Evolutionary conservation across 2,329 filamentous ascomycete species (phyloP), one percentile per base, ranked within the genome.

Genomic region (Mariannaea elegans): DNA sequence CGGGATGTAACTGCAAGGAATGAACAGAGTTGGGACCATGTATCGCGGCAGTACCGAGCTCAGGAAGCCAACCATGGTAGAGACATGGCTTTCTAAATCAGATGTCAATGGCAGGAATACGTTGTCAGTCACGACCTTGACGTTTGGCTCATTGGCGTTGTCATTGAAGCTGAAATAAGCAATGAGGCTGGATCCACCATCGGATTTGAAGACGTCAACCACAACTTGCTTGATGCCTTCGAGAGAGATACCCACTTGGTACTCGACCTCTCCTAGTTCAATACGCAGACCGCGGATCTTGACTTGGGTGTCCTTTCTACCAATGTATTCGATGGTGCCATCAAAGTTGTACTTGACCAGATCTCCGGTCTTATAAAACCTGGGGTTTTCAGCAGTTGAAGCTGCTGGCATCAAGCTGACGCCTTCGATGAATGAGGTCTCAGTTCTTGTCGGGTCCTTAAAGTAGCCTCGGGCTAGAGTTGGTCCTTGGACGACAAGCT

Each of bases 251-350:
- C 48, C 34, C 4, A 51, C 9, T 31, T 51, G 48, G 10, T 51
- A 24, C 12, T 51, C 48, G 4, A 51, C 36, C 12, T n/a, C n/a
- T n/a, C n/a, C n/a, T n/a, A n/a, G n/a, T n/a, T n/a, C n/a, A n/a
- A n/a, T n/a, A n/a, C n/a, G n/a, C n/a, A n/a, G n/a, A n/a, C n/a
- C n/a, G n/a, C n/a, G n/a, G n/a, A n/a, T n/a, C n/a, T n/a, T n/a
- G n/a, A n/a, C n/a, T n/a, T n/a, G n/a, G n/a, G n/a, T n/a, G n/a
- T n/a, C n/a, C n/a, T n/a, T n/a, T n/a, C 84, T 74, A 31, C 82
- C 82, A 34, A 83, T 63, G 52, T 76, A 81, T 0, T 71, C 62
- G 9, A 83, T 68, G 16, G 59, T 63, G 4, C 78, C 77, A 49
- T 81, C 70, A 0, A 48, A 27, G 23, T 72, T 59, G 24, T 75